phyloP scores from a whole-genome alignment of 441 rosid genomes.

The Pelargonium myrrhifolium region DNA sequence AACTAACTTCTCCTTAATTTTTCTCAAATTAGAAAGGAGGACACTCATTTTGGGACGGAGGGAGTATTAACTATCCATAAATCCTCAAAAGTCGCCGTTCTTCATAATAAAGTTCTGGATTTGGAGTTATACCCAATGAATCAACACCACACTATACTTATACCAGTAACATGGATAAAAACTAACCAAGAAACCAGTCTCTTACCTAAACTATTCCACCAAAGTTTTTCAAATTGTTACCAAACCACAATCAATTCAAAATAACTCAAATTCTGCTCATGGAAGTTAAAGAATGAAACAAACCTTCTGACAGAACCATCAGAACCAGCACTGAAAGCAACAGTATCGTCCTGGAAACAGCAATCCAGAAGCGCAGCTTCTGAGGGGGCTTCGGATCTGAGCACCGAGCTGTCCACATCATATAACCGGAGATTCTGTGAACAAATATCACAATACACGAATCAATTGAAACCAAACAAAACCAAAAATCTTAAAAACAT shows the following conservation, averaged over 20 bases:
- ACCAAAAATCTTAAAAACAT: neutral
- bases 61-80: too few relatives aligned
- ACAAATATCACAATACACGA: neutral
- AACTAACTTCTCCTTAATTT: too few relatives aligned
- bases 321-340: constrained; percentile 46
- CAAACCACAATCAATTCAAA: neutral
- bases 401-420: constrained; percentile 51
- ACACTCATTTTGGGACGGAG: too few relatives aligned
- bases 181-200: too few relatives aligned
- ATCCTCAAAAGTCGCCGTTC: too few relatives aligned
- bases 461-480: neutral
- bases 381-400: constrained; percentile 39
- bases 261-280: neutral
- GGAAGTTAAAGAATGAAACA: neutral
- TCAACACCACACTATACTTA: too few relatives aligned
- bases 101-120: too few relatives aligned
- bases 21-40: too few relatives aligned
- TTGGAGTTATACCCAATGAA: too few relatives aligned
- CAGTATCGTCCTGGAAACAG: constrained; percentile 55
- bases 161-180: too few relatives aligned
- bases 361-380: constrained; percentile 68
- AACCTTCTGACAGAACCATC: constrained; percentile 72
- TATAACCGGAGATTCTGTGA: constrained; percentile 60
- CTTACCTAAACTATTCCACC: too few relatives aligned
- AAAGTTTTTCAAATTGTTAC: too few relatives aligned